These are phyloP conservation scores for Oxytropis ochrocephala DNA, from an alignment of 306 rosid genomes.

Conservation along the genomic window DNA sequence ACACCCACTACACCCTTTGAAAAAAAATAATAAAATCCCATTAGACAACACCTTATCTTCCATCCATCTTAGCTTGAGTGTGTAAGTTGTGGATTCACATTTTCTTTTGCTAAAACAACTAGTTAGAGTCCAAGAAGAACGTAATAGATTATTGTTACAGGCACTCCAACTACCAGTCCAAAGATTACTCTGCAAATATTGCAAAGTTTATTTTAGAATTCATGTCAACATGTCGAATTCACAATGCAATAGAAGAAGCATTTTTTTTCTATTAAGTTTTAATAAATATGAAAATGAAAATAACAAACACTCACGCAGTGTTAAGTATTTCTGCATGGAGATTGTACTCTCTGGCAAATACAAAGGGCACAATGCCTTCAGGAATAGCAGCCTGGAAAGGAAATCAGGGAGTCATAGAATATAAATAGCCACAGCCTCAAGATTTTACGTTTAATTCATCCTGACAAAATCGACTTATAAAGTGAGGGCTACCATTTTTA, in stretches of 20 bases:
- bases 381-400: constrained; percentile 34
- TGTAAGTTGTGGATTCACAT: too few species aligned
- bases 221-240: too few species aligned
- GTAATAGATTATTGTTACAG: constrained; percentile 22
- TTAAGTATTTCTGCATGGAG: constrained; percentile 27
- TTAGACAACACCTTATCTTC: too few species aligned
- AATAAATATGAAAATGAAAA: too few species aligned
- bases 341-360: constrained; percentile 31
- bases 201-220: background rate
- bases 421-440: too few species aligned
- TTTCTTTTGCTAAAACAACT: background rate
- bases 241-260: background rate
- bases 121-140: constrained; percentile 13
- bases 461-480: background rate
- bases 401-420: background rate
- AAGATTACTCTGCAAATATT: constrained; percentile 22
- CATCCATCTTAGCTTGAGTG: too few species aligned
- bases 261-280: background rate
- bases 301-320: constrained; percentile 31
- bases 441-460: too few species aligned
- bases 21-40: too few species aligned
- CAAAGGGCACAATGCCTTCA: background rate
- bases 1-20: too few species aligned
- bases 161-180: constrained; percentile 24
- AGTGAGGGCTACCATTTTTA: too few species aligned